phyloP scores from a whole-genome alignment of 805 yeast genomes.

The Candida rishiriensis region DNA sequence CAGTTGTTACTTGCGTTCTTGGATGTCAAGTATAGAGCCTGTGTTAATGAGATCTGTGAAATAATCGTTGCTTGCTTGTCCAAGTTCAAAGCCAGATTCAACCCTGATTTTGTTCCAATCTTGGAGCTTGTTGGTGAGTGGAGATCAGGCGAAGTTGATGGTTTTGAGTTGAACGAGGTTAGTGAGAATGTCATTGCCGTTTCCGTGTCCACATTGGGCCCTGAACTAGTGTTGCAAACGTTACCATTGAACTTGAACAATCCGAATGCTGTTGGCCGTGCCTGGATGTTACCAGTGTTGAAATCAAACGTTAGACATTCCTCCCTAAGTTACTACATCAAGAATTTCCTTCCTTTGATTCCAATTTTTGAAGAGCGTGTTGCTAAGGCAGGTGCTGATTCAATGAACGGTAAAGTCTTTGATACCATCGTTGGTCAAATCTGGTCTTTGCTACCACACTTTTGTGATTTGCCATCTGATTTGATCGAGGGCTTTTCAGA shows the following conservation, averaged over 20 bases:
- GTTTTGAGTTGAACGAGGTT: constrained; percentile 63
- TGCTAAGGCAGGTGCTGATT: constrained; percentile 40
- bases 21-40: constrained; percentile 68
- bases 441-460: constrained; percentile 87
- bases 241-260: constrained; percentile 76
- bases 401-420: constrained; percentile 72
- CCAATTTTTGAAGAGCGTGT: constrained; percentile 49
- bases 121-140: constrained; percentile 76
- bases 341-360: constrained; percentile 62
- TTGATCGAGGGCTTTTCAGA: constrained; percentile 59
- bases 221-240: constrained; percentile 67
- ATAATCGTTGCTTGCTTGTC: constrained; percentile 58
- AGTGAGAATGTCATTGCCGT: constrained; percentile 79
- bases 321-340: constrained; percentile 56
- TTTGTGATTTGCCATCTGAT: constrained; percentile 83
- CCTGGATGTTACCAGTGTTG: constrained; percentile 89
- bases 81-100: constrained; percentile 58
- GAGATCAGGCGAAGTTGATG: constrained; percentile 72
- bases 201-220: constrained; percentile 79
- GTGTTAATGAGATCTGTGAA: constrained; percentile 71
- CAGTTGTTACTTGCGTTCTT: constrained; percentile 52
- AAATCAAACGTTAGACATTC: constrained; percentile 83
- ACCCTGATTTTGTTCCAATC: constrained; percentile 65
- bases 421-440: constrained; percentile 85
- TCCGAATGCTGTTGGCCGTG: constrained; percentile 73